Evolutionary conservation across 352 stramenopile genomes (phyloP), one percentile per base, ranked within the genome.

Genomic region (Globisporangium irregulare): DNA sequence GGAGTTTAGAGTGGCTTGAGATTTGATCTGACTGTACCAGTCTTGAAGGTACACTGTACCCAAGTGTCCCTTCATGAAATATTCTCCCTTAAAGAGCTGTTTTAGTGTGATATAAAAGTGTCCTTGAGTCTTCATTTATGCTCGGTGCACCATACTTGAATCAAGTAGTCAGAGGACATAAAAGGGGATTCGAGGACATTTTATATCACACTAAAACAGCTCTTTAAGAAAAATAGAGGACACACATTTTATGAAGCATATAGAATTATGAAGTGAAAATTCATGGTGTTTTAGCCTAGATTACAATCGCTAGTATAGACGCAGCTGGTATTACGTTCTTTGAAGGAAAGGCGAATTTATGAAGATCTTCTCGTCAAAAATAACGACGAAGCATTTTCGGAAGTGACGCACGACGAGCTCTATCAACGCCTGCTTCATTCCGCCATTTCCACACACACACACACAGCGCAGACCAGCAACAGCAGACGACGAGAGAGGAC

Each of bases 341-440:
- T 22, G 38, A 18, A 46, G 38, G 38, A 46, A 46, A 46, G 38
- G 10, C 38, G 38, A 3, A 46, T 46, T 15, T 14, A 15, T 48
- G 41, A 50, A 50, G 18, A 51, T 22, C 43, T 48, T 48, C 41
- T 51, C 43, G 43, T 51, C 43, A 51, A 51, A 51, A 51, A n/a
- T 15, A 18, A 22, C 18, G 18, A 9, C 8, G 41, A 48, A 48
- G 14, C 18, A 24, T 51, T 51, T 51, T 20, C 18, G 18, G 43
- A 51, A 51, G 43, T 51, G 43, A 22, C 43, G 18, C 15, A 50
- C 14, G 3, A 8, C 9, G 18, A n/a, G 15, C 14, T 50, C 15
- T 15, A 50, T 20, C 43, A 22, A 22, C 43, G 18, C 14, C 43
- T 22, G 6, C 43, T 51, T 51, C 43, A 51, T 51, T 51, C 0